Base-by-base conservation (phyloP, 768 basidiomycete genomes). In the Multifurca ochricompacta region DNA sequence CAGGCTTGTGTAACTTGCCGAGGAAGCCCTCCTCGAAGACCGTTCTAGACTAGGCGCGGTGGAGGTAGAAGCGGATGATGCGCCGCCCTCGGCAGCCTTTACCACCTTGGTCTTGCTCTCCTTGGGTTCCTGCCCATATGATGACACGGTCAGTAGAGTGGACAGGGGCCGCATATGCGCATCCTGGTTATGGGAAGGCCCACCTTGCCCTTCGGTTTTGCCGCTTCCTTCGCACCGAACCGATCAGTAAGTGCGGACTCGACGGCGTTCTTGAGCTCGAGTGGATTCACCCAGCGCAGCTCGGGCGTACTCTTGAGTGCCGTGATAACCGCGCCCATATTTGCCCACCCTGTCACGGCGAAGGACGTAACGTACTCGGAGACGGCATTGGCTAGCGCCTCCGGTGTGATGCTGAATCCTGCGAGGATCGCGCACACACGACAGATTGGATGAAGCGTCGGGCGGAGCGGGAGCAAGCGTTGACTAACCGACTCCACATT, bases 1-100 rank as follows among this genome's bases (percentile, higher is more conserved):
- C 96, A 8, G 92, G 91, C 65, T 85, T 91, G 67, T 99, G 94
- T 27, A 99, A 81, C 51, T 80, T 75, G 1, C 91, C 91, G 11
- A 99, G 80, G 73, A 95, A 98, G 4, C 96, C 96, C 66, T 95
- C 91, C 57, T 89, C 85, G 65, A 98, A 99, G 21, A 98, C 87
- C 1, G 83, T 71, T 60, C 78, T 84, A 4, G 59, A 23, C 25
- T 51, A 13, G 36, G 23, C 14, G 42, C 18, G 31, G 64, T 74
- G 66, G 55, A 73, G 54, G 55, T 71, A 51, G 60, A 73, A 2
- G 69, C 63, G 3, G 72, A 63, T 13, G 72, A 69, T 3, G 73
- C 66, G 9, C 72, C 59, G 9, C 67, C 59, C 39, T 68, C 69
- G 4, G 61, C 41, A 2, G 69, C 65, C 23, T 74, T 72, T 16